phyloP scores from a whole-genome alignment of 495 filamentous ascomycete species.

The Penicillium dipodomyicola region DNA sequence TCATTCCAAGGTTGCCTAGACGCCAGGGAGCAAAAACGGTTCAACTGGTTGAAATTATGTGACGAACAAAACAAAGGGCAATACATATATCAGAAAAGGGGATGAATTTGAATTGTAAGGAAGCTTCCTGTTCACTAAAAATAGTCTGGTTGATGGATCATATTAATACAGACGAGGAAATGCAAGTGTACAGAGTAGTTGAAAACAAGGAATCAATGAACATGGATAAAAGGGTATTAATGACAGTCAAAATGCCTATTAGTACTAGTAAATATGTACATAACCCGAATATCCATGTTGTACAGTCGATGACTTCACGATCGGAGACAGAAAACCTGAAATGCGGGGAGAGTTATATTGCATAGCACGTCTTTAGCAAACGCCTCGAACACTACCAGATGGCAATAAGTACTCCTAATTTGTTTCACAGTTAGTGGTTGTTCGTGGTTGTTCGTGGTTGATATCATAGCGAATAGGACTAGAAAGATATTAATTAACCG shows the following conservation, averaged over 20 bases:
- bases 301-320: slow-evolving; percentile 28
- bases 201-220: too few relatives aligned
- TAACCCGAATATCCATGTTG: background rate
- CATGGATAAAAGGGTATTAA: background rate
- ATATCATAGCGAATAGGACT: background rate
- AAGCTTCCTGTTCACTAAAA: too few relatives aligned
- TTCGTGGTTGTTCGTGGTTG: too few relatives aligned
- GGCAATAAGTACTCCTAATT: background rate
- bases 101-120: too few relatives aligned
- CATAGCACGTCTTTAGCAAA: background rate
- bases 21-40: background rate
- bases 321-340: slow-evolving; percentile 4
- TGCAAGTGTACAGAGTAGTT: too few relatives aligned
- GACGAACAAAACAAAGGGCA: too few relatives aligned
- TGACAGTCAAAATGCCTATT: background rate
- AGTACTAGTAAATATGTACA: too few relatives aligned
- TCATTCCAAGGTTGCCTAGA: background rate
- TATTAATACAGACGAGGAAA: too few relatives aligned
- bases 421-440: background rate
- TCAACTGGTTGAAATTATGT: background rate
- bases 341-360: slow-evolving; percentile 1
- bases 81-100: too few relatives aligned
- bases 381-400: background rate
- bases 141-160: too few relatives aligned
- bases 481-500: background rate